A percentile compares a stretch with the other conserved stretches of the same genome.
These are phyloP conservation scores for Fusarium tupiense DNA, from an alignment of 2,329 filamentous ascomycete genomes.

Conservation along the genomic window DNA sequence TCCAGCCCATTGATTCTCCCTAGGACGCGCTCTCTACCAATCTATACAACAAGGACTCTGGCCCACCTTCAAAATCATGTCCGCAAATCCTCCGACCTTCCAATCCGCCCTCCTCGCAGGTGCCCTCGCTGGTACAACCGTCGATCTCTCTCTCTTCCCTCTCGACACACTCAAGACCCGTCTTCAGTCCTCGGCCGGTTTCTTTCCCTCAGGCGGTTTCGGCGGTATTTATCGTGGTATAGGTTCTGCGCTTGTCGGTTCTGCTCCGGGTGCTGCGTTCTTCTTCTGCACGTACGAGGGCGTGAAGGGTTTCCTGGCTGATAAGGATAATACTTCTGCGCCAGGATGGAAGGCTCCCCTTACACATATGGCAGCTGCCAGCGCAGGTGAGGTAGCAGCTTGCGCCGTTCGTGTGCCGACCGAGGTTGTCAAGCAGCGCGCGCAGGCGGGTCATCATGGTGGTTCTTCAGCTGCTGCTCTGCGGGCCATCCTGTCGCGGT, in stretches of 20 bases:
- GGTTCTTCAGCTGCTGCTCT: constrained; percentile 75
- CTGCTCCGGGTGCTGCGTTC: constrained; percentile 90
- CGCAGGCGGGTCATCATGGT: constrained; percentile 86
- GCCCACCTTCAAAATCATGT: background rate
- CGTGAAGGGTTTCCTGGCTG: constrained; percentile 67
- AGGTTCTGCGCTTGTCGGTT: constrained; percentile 88
- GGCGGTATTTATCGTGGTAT: constrained; percentile 92
- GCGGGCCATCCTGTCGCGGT: constrained; percentile 70
- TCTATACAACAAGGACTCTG: background rate
- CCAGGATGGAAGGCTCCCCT: constrained; percentile 47
- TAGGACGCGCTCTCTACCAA: background rate
- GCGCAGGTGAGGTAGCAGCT: constrained; percentile 87
- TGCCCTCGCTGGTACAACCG: constrained; percentile 91
- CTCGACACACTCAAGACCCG: constrained; percentile 99
- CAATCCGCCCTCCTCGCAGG: constrained; percentile 77
- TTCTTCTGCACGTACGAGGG: constrained; percentile 97
- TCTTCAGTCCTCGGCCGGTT: constrained; percentile 82
- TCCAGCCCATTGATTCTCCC: background rate
- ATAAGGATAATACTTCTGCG: constrained; percentile 35
- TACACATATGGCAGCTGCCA: constrained; percentile 86
- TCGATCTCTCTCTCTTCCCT: constrained; percentile 95
- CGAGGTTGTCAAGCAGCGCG: constrained; percentile 96
- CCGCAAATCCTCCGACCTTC: constrained; percentile 55
- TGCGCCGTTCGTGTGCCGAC: constrained; percentile 94
- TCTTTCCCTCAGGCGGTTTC: constrained; percentile 88